Evolutionary conservation across 2,329 filamentous ascomycete species (phyloP).

Genomic region (Madurella mycetomatis): DNA sequence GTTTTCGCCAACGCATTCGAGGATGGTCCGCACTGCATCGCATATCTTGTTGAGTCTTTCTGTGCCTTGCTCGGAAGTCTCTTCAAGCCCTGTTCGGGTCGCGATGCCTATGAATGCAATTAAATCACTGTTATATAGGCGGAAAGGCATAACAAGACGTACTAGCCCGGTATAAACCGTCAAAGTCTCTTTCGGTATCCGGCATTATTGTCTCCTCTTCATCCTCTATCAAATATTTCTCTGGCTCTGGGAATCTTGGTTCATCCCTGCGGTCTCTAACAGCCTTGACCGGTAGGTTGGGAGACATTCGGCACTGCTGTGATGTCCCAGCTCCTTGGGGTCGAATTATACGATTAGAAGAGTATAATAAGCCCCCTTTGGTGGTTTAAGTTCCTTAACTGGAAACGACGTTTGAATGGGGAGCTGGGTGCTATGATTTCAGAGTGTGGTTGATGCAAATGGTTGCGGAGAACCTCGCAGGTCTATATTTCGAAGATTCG

Average conservation of each 20-base stretch:
- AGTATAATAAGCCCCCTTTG: too few species aligned
- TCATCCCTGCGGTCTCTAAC: not conserved
- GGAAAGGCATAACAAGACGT: too few species aligned
- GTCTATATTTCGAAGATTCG: not conserved
- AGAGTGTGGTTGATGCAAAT: too few species aligned
- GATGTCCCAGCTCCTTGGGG: too few species aligned
- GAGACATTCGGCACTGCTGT: too few species aligned
- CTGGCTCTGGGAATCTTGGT: not conserved
- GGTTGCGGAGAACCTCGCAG: too few species aligned
- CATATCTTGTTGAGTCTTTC: constrained; percentile 54
- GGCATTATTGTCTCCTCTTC: not conserved
- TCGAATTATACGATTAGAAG: too few species aligned
- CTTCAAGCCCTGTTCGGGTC: not conserved
- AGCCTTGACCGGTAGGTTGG: not conserved
- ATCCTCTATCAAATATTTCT: not conserved
- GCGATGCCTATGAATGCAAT: not conserved
- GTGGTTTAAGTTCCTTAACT: too few species aligned
- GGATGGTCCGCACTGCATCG: constrained; percentile 58
- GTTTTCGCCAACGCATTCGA: constrained; percentile 65
- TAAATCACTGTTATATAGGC: too few species aligned
- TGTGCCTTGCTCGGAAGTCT: constrained; percentile 26
- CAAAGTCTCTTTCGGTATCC: too few species aligned
- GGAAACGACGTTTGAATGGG: too few species aligned
- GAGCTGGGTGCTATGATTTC: too few species aligned
- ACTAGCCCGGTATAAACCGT: not conserved